A percentile compares a stretch with the other conserved stretches of the same genome.
Evolutionary conservation across 1,284 basidiomycete species (phyloP).

Genomic region (Ceratobasidium sp.): DNA sequence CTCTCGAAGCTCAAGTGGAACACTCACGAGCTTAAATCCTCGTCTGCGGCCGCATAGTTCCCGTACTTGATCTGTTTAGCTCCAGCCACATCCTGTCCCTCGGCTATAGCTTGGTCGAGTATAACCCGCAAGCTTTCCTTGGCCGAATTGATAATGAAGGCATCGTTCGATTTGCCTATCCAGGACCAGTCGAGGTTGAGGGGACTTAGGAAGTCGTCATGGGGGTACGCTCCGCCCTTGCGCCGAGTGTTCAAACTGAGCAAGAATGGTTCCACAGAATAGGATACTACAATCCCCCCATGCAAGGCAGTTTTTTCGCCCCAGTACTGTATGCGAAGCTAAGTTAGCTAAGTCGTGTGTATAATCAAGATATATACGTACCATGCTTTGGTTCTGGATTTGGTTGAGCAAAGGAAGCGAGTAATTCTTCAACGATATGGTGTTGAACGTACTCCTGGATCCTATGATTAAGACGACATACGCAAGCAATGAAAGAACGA

Average conservation of each 20-base stretch:
- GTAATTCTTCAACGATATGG: constrained; percentile 62
- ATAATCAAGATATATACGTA: constrained; percentile 52
- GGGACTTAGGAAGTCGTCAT: constrained; percentile 63
- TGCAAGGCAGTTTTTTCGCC: constrained; percentile 55
- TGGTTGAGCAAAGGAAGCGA: constrained; percentile 62
- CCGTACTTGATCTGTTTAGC: constrained; percentile 62
- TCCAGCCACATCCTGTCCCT: constrained; percentile 61
- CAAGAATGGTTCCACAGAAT: constrained; percentile 70
- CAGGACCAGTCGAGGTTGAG: constrained; percentile 67
- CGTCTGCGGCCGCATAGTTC: constrained; percentile 62
- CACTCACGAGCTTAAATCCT: constrained; percentile 19
- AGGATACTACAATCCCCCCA: constrained; percentile 61
- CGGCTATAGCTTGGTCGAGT: constrained; percentile 57
- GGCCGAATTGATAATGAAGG: constrained; percentile 59
- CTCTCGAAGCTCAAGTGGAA: background rate
- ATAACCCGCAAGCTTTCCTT: constrained; percentile 60
- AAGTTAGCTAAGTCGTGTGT: constrained; percentile 47
- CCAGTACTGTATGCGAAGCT: constrained; percentile 57
- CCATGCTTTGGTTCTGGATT: constrained; percentile 65
- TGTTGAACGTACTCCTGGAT: constrained; percentile 64
- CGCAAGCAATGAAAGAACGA: background rate
- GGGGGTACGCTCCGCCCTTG: constrained; percentile 53
- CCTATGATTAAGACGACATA: background rate
- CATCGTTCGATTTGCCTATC: constrained; percentile 57
- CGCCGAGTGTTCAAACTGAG: constrained; percentile 61